Evolutionary conservation across 2,329 filamentous ascomycete genomes (phyloP), one percentile per base, ranked within the genome.

Genomic region (Phyllachora maydis): DNA sequence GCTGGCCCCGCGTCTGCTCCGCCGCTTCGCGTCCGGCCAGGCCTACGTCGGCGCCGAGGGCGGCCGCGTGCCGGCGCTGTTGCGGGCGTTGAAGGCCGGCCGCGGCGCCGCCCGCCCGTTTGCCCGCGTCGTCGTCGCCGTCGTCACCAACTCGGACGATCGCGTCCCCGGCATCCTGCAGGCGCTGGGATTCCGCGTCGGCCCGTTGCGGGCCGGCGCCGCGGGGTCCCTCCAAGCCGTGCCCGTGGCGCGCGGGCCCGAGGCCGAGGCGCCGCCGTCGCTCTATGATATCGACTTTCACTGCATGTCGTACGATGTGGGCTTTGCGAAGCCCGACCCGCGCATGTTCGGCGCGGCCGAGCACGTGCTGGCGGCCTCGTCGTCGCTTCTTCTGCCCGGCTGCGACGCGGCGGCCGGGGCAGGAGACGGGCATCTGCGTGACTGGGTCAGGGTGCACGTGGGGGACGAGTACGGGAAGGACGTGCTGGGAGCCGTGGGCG

Each of bases 101-200:
- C 44, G 8, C 5, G 18, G 15, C 6, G 8, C 4, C 21, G 22
- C 3, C 21, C 19, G 8, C 15, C 29, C 21, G 17, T 53, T 51
- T 35, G 33, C 44, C 9, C 40, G 37, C 8, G 47, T 56, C 4
- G 43, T 65, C 2, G 43, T 67, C 4, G 66, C 65, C 14, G 47
- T 72, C 5, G 52, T 73, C 23, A 65, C 65, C 8, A 73, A 73
- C 36, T 71, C 65, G 0, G 67, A 74, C 32, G 53, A 63, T 35
- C 50, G 66, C n/a, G 59, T 70, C 0, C 52, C 56, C 0, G 40
- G 41, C 14, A 52, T 72, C 12, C 40, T 73, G 4, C 41, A 49
- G 1, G 62, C 60, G 0, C 42, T 71, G 4, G 62, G 59, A 1
- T 33, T 73, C 14, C 39, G 36, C 3, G 46, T 69, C 3, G 50